phyloP scores from a whole-genome alignment of 208 protist genomes.

The Naegleria fowleri region DNA sequence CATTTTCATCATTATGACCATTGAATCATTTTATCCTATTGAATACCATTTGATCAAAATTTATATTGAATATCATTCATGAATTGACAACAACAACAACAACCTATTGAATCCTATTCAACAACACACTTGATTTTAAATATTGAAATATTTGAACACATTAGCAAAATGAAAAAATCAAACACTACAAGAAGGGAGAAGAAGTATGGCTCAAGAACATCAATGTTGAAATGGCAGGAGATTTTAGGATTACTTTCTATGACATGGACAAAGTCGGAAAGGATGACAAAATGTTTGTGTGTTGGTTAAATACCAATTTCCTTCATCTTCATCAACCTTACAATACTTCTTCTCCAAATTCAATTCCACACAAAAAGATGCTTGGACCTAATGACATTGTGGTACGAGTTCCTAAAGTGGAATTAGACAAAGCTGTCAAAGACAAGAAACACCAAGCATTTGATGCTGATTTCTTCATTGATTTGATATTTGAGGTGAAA shows the following conservation, averaged over 20 bases:
- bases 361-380: neutral
- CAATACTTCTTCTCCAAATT: neutral
- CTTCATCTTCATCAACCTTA: neutral
- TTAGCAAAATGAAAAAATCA: neutral
- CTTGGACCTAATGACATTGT: neutral
- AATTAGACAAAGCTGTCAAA: neutral
- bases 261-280: neutral
- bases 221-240: neutral
- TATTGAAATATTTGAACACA: no score
- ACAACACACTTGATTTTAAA: no score
- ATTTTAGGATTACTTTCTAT: neutral
- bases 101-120: no score
- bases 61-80: no score
- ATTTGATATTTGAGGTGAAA: neutral
- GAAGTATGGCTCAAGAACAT: neutral
- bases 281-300: neutral
- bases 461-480: slow-evolving; percentile 5
- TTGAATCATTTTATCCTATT: no score
- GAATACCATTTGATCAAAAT: no score
- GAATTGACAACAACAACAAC: no score
- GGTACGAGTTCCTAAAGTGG: neutral
- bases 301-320: neutral
- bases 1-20: no score
- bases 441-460: neutral
- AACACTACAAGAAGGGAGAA: neutral